Base-by-base conservation (phyloP, 2,329 filamentous ascomycete genomes). In the Meredithiella fracta region DNA sequence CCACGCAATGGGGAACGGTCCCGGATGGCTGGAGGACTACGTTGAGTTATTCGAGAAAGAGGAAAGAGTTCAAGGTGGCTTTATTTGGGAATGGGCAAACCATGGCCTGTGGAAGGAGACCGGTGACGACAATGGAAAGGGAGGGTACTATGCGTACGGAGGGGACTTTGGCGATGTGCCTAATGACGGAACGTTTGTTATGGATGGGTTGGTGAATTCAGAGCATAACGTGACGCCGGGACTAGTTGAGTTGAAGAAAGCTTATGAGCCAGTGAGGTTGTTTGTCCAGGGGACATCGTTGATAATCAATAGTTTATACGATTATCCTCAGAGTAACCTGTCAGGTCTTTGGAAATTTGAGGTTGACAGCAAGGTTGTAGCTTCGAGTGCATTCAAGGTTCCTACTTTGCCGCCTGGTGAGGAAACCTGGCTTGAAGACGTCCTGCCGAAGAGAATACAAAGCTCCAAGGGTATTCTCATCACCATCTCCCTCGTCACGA, bases 21-120 rank as follows among this genome's bases (percentile, higher is more conserved):
- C 81, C 0, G 83, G 83, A 1, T 77, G 75, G 1, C 69, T 86
- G 51, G 74, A 79, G 59, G 82, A 86, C 59, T 86, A 87, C 59
- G 69, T 83, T 11, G 75, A 83, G 5, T 72, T 75, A 0, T 87
- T 85, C 64, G 77, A 80, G 62, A 72, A 73, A 47, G 72, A 70
- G 29, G 64, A 65, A 0, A 60, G 65, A 0, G 62, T 70, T 0
- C 82, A 85, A 67, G 82, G 83, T 3, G 83, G 82, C 0, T 79
- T 77, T 37, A 73, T 82, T 2, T 82, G 79, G 79, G 78, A 82
- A 61, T 82, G 79, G 78, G 74, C 72, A 0, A 82, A 80, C 58
- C 78, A 81, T 55, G 63, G 74, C 59, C 61, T 79, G 59, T 64
- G 75, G 3, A 68, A 69, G 6, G 68, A 68, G 51, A 69, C 67